A percentile compares a stretch with the other conserved stretches of the same genome.
Conservation (phyloP, 73 alveolate genomes). For the Tetrahymena thermophila region DNA sequence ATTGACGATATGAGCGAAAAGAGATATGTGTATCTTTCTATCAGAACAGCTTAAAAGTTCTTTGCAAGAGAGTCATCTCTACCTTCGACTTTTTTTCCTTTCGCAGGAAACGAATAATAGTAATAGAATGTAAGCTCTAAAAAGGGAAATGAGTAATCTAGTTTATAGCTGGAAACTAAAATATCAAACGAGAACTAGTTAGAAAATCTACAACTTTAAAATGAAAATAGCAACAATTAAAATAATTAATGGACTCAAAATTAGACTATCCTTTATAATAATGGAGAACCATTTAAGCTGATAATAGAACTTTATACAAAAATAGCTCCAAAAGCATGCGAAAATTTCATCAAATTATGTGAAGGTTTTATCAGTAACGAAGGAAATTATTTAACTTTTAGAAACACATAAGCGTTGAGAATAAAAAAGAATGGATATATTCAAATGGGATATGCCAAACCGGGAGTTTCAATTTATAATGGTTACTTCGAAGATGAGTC, state of each 20-base stretch:
- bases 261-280: not conserved
- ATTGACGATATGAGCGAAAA: not conserved
- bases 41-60: not conserved
- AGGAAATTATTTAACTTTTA: conserved; percentile 13
- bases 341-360: conserved; percentile 19
- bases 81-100: not conserved
- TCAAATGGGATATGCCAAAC: conserved; percentile 18
- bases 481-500: conserved; percentile 44
- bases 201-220: not conserved
- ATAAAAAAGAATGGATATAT: conserved; percentile 20
- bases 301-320: conserved; percentile 29
- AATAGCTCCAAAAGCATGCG: conserved; percentile 42
- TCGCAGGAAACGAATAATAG: not conserved
- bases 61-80: not conserved
- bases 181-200: not conserved
- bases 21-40: not conserved
- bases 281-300: not conserved
- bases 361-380: conserved; percentile 29
- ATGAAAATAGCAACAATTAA: not conserved
- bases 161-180: not conserved
- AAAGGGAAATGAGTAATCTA: not conserved
- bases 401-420: conserved; percentile 7
- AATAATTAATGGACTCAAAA: not conserved
- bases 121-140: not conserved
- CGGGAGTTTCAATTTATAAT: conserved; percentile 18